Base-by-base conservation (phyloP, 768 basidiomycete genomes). In the Rhodotorula diobovata region DNA sequence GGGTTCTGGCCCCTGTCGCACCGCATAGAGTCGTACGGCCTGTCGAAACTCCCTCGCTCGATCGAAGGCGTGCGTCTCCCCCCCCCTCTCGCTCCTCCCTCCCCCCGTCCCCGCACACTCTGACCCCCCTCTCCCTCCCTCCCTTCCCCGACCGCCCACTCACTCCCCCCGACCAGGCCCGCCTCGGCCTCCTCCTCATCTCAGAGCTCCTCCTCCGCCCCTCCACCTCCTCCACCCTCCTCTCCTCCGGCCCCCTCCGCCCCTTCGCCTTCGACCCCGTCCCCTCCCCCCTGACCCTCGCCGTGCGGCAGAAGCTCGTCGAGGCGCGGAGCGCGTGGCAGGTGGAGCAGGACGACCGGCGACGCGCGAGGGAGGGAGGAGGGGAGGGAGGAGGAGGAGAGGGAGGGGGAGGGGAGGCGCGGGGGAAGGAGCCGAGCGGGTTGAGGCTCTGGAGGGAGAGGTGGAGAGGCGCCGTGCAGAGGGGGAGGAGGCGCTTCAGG, bases 261-360 rank as follows among this genome's bases (percentile, higher is more conserved):
- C 73, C 70, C 21, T 74, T 58, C 67, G 39, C 39, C 8, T 74
- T 74, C 63, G 73, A 71, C n/a, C 73, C 73, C 20, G 63, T 71
- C 54, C 73, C 73, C 16, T 71, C 70, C 1, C 48, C 60, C 6
- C 61, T 74, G 20, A 55, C 66, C 20, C 41, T 63, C 51, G 62
- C 66, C 12, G 34, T 72, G 39, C 66, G 71, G 2, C 63, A 62
- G 10, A 60, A 60, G 39, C 66, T 72, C 34, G 71, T 68, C 59
- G 71, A 68, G 35, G 71, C 71, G 25, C 50, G 71, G 5, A 25
- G 53, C 37, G 66, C 58, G 21, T 67, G 57, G 71, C 46, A 14
- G 67, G 18, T 15, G 43, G 51, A 35, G 32, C 48, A 34, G 48
- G 61, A 23, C 4, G 61, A 23, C 23, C 61, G 6, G 46, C 50